A percentile compares a stretch with the other conserved stretches of the same genome.
Evolutionary conservation across 2,329 filamentous ascomycete species (phyloP).

Genomic region (Albophoma yamanashiensis): DNA sequence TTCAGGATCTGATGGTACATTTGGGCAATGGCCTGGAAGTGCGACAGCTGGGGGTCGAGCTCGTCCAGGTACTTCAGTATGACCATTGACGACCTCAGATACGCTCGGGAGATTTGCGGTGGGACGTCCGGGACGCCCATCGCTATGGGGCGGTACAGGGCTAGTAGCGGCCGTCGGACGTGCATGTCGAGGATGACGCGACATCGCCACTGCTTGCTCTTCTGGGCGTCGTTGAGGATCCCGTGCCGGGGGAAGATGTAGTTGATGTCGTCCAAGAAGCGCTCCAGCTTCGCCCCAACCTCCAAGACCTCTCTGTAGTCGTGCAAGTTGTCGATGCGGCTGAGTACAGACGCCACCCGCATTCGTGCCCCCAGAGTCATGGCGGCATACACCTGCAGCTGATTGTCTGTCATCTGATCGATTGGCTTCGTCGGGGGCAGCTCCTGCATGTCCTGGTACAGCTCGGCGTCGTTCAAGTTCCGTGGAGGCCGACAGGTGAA

Average conservation of each 20-base stretch:
- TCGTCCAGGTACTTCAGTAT: constrained; percentile 46
- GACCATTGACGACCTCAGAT: constrained; percentile 43
- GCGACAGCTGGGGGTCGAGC: constrained; percentile 33
- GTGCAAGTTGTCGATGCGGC: constrained; percentile 38
- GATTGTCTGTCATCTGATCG: constrained; percentile 40
- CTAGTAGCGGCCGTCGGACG: constrained; percentile 38
- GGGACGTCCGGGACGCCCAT: constrained; percentile 39
- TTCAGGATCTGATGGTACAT: constrained; percentile 43
- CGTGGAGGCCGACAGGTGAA: constrained; percentile 41
- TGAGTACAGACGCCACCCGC: constrained; percentile 37
- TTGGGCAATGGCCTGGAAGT: constrained; percentile 36
- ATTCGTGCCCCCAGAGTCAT: constrained; percentile 38
- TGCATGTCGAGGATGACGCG: constrained; percentile 43
- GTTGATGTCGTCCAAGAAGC: constrained; percentile 43
- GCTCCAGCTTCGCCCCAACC: constrained; percentile 40
- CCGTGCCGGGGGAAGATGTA: constrained; percentile 38
- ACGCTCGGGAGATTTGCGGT: constrained; percentile 38
- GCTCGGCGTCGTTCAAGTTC: constrained; percentile 41
- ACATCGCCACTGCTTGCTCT: constrained; percentile 40
- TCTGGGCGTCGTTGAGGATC: constrained; percentile 28
- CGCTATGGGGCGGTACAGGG: constrained; percentile 44
- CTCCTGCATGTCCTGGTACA: constrained; percentile 35
- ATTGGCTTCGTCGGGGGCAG: constrained; percentile 38
- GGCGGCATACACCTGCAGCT: constrained; percentile 43
- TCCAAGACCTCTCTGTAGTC: constrained; percentile 44